These are phyloP conservation scores for Oropetium thomaeum DNA, from an alignment of 176 grass and related monocot genomes.

Conservation along the genomic window DNA sequence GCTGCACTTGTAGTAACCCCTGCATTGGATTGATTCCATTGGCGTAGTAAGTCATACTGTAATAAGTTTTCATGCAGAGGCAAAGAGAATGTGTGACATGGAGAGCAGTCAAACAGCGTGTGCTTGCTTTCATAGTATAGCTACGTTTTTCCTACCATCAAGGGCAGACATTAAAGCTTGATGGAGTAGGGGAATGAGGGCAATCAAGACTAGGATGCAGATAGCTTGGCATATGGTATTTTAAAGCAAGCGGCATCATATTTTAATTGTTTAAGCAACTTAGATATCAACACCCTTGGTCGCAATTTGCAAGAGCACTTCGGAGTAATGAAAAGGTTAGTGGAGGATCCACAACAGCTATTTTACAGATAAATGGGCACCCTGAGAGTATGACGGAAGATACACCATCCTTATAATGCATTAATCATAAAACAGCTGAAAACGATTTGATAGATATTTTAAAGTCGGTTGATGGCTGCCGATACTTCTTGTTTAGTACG, in stretches of 20 bases:
- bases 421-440: constrained; percentile 16
- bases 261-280: constrained; percentile 40
- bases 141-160: constrained; percentile 40
- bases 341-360: constrained; percentile 44
- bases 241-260: constrained; percentile 25
- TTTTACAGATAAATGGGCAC: constrained; percentile 42
- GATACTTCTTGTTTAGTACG: constrained; percentile 22
- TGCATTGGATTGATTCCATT: constrained; percentile 35
- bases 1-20: constrained; percentile 97
- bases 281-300: constrained; percentile 9
- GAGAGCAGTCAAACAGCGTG: constrained; percentile 29
- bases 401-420: constrained; percentile 32
- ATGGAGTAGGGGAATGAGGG: constrained; percentile 28
- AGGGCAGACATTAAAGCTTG: constrained; percentile 41
- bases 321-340: constrained; percentile 34
- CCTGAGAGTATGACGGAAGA: constrained; percentile 35
- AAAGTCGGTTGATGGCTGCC: constrained; percentile 19
- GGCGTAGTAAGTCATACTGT: background rate
- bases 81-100: background rate
- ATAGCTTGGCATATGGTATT: constrained; percentile 30
- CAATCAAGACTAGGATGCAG: constrained; percentile 41
- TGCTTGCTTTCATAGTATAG: constrained; percentile 54
- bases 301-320: constrained; percentile 36
- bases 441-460: constrained; percentile 8
- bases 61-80: background rate